Evolutionary conservation across 768 basidiomycete genomes (phyloP).

Genomic region (Sarcodon sp.): DNA sequence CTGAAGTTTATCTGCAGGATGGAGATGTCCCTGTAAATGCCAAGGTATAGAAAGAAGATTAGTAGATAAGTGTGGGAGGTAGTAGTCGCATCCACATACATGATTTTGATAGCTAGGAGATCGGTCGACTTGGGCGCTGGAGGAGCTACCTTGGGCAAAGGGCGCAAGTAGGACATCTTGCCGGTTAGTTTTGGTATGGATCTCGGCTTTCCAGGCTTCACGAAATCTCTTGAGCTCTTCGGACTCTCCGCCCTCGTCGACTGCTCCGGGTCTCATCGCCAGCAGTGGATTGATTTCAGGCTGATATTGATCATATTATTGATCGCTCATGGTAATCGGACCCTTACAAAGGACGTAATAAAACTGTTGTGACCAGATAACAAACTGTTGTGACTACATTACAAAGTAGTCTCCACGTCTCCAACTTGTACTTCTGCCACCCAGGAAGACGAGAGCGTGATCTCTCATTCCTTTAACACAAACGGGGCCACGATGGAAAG

Average conservation of each 20-base stretch:
- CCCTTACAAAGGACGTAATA: no score
- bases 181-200: conserved; percentile 11
- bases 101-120: no score
- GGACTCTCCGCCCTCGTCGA: conserved; percentile 23
- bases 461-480: neutral
- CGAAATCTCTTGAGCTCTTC: conserved; percentile 60
- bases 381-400: neutral
- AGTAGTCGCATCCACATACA: no score
- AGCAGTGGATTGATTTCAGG: no score
- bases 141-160: no score
- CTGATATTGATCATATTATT: no score
- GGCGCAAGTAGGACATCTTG: no score
- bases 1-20: neutral
- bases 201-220: conserved; percentile 61
- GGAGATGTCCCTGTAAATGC: neutral
- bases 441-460: neutral
- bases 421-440: neutral
- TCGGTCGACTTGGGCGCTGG: conserved; percentile 7
- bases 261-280: no score
- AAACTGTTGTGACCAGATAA: no score
- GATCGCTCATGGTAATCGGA: no score
- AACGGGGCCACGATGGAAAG: conserved; percentile 43
- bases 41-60: no score
- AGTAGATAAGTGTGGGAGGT: no score
- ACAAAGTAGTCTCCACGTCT: conserved; percentile 7